These are phyloP conservation scores for Eucalyptus globulus DNA, from an alignment of 345 rosid species.

Conservation along the genomic window DNA sequence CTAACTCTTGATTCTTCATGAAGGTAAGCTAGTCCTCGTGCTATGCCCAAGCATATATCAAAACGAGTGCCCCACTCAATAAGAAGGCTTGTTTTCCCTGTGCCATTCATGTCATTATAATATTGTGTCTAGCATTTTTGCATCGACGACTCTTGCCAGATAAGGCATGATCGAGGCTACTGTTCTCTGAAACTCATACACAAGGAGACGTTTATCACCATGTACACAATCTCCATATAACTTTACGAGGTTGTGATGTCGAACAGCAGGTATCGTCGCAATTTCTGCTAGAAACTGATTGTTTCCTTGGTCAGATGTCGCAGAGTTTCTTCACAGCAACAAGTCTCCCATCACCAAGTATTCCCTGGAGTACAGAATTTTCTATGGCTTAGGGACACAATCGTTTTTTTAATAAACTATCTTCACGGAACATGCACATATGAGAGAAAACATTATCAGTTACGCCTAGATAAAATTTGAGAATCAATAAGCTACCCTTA, in stretches of 20 bases:
- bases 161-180: slow-evolving; percentile 65
- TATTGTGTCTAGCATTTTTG: neutral
- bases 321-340: slow-evolving; percentile 63
- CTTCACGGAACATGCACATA: too few relatives aligned
- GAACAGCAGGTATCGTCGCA: slow-evolving; percentile 45
- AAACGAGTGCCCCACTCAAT: slow-evolving; percentile 28
- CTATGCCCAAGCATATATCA: slow-evolving; percentile 40
- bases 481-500: too few relatives aligned
- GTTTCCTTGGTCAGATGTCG: slow-evolving; percentile 58
- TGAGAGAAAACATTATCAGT: too few relatives aligned
- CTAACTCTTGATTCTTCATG: slow-evolving; percentile 49
- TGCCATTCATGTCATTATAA: neutral
- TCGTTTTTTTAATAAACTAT: too few relatives aligned
- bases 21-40: slow-evolving; percentile 49
- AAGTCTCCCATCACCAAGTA: slow-evolving; percentile 42
- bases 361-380: slow-evolving; percentile 2
- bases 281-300: slow-evolving; percentile 63
- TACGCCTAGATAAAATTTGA: too few relatives aligned
- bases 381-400: too few relatives aligned
- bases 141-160: slow-evolving; percentile 7
- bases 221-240: slow-evolving; percentile 55
- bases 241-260: slow-evolving; percentile 66
- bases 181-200: slow-evolving; percentile 57
- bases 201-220: slow-evolving; percentile 43
- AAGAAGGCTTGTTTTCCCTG: slow-evolving; percentile 22